A percentile compares a stretch with the other conserved stretches of the same genome.
These are phyloP conservation scores for Aspergillus neoniger DNA, from an alignment of 2,329 filamentous ascomycete species.

Conservation along the genomic window DNA sequence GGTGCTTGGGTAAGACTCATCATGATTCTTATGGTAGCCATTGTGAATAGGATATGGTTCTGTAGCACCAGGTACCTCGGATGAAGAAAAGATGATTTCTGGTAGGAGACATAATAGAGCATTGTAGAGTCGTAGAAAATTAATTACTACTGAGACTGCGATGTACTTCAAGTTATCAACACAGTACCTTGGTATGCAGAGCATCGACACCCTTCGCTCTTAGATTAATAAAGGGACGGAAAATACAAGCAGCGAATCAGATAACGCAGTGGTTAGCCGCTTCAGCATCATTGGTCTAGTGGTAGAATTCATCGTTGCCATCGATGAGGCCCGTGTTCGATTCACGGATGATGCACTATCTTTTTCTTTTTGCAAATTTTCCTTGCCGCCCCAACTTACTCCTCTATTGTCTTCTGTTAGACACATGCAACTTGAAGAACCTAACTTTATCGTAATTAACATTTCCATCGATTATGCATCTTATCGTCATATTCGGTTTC, in stretches of 20 bases:
- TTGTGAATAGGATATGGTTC: not conserved
- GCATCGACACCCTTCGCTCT: rapidly evolving
- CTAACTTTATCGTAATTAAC: too few species aligned
- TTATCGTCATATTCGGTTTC: not conserved
- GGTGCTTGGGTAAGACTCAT: not conserved
- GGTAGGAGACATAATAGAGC: too few species aligned
- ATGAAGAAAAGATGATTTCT: too few species aligned
- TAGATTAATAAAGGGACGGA: not conserved
- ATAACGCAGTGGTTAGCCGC: not conserved
- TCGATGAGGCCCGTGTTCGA: conserved; percentile 51
- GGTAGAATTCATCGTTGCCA: conserved; percentile 50
- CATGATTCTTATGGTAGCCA: not conserved
- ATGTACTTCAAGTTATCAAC: too few species aligned
- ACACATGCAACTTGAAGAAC: too few species aligned
- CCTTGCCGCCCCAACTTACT: not conserved
- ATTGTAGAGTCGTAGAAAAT: too few species aligned
- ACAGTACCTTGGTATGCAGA: too few species aligned
- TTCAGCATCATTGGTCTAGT: conserved; percentile 48
- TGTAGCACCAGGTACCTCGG: not conserved
- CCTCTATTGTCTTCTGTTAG: not conserved
- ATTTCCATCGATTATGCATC: not conserved
- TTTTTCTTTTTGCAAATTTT: not conserved
- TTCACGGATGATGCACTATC: conserved; percentile 48
- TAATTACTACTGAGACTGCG: too few species aligned
- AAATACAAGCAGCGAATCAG: not conserved